Percentiles rank a stretch among this genome's conserved stretches.
Conservation (phyloP, 2,329 filamentous ascomycete genomes). For the Nectriaceae sp. region DNA sequence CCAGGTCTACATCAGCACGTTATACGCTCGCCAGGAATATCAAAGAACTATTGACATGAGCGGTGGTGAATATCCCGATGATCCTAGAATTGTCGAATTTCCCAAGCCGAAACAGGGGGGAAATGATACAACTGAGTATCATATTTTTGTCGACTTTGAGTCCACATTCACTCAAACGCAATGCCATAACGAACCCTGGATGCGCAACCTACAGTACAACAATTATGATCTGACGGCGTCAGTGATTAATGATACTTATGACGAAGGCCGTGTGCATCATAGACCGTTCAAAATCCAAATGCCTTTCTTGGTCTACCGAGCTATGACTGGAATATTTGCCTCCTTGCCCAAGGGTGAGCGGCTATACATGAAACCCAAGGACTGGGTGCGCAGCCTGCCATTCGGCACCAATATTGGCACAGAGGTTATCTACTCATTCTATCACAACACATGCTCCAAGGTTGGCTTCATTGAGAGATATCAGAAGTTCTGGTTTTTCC, state of each 20-base stretch:
- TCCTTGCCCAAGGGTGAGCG: slow-evolving; percentile 2
- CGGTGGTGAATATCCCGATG: slow-evolving; percentile 8
- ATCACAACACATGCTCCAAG: slow-evolving; percentile 28
- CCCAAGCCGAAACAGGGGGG: slow-evolving; percentile 12
- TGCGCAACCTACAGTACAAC: slow-evolving; percentile 46
- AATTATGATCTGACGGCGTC: slow-evolving; percentile 23
- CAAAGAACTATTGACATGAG: slow-evolving; percentile 18
- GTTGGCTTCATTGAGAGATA: slow-evolving; percentile 19
- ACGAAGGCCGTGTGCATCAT: slow-evolving; percentile 8
- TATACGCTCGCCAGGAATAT: slow-evolving; percentile 27
- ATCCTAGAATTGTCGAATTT: background rate
- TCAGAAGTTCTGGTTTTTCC: slow-evolving; percentile 21
- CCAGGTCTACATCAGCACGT: slow-evolving; percentile 20
- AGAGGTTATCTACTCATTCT: slow-evolving; percentile 22
- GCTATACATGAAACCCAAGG: background rate
- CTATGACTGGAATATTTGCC: slow-evolving; percentile 11
- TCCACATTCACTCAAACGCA: slow-evolving; percentile 50
- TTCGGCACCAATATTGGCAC: slow-evolving; percentile 25
- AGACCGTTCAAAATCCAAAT: slow-evolving; percentile 22
- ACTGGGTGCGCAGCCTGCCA: slow-evolving; percentile 16
- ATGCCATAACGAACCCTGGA: slow-evolving; percentile 48
- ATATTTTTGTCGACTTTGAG: slow-evolving; percentile 19
- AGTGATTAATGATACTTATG: slow-evolving; percentile 5
- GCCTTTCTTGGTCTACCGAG: slow-evolving; percentile 13
- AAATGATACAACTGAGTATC: slow-evolving; percentile 18